Evolutionary conservation across 2,329 filamentous ascomycete species (phyloP), one percentile per base, ranked within the genome.

Genomic region (Hypoxylon sp.): DNA sequence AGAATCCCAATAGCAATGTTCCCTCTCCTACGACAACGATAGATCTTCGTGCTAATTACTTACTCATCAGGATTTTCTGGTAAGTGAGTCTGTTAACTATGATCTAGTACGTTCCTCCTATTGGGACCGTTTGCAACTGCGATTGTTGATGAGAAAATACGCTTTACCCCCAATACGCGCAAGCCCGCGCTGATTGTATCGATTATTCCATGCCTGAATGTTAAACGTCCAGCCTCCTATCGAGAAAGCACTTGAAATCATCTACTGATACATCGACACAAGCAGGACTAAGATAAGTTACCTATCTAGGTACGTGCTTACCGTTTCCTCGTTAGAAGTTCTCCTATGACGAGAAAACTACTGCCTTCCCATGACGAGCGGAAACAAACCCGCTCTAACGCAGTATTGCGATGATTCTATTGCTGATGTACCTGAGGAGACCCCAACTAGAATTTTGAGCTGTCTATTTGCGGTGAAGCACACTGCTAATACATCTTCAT

Each of bases 361-460:
- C 28, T 58, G 12, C 36, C 11, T 60, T 46, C 6, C 18, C 26
- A 38, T 60, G 48, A 53, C 9, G 30, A 32, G 18, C 4, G 46
- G 48, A 38, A 5, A 11, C 7, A 32, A 50, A n/a, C n/a, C 32
- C 33, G 11, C 52, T 36, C 20, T n/a, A 11, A 42, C 33, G 30
- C 38, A 18, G 14, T 53, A n/a, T 26, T 55, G 4, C 36, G 9
- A 22, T 61, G 58, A 54, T 56, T 45, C 28, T 22, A 18, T 51
- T 56, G 51, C 59, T 56, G 59, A 62, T 56, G 59, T 62, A 62
- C 22, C 59, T 30, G 51, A 62, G 59, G 52, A 46, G 24, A 9
- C n/a, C 14, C 12, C 16, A 33, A 11, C 3, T 16, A 6, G 3
- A 20, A 20, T 36, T n/a, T 14, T 8, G 9, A 16, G 3, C 5